phyloP scores from a whole-genome alignment of 2,329 filamentous ascomycete genomes.

The Chaetomium sp. region DNA sequence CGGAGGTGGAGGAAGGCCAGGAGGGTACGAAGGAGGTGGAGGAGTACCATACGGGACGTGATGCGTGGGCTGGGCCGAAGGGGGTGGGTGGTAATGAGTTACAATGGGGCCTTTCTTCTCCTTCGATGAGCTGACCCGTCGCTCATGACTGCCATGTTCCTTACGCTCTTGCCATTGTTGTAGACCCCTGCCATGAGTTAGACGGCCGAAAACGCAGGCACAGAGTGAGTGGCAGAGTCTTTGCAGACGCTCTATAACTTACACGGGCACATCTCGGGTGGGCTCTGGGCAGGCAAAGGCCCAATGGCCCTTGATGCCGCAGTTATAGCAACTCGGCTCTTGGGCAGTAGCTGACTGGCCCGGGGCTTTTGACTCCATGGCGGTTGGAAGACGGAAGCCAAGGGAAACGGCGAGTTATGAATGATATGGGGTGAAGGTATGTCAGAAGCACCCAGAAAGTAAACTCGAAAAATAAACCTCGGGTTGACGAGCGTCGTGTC shows the following conservation, averaged over 20 bases:
- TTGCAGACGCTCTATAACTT: constrained; percentile 30
- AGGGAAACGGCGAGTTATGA: background rate
- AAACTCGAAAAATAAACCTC: background rate
- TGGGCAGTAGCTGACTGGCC: constrained; percentile 25
- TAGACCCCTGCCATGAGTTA: constrained; percentile 18
- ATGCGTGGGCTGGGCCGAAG: constrained; percentile 13
- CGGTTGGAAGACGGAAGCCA: background rate
- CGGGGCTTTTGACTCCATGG: constrained; percentile 23
- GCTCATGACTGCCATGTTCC: constrained; percentile 16
- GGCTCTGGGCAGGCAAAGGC: constrained; percentile 47
- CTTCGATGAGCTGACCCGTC: constrained; percentile 18
- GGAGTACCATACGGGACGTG: constrained; percentile 19
- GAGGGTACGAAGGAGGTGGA: constrained; percentile 17
- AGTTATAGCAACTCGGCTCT: constrained; percentile 47
- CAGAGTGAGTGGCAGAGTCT: background rate
- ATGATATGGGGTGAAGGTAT: too few relatives aligned
- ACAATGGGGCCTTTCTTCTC: constrained; percentile 32
- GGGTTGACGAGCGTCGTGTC: too few relatives aligned
- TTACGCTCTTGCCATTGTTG: constrained; percentile 22
- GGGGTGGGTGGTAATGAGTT: constrained; percentile 32
- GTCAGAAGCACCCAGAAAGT: background rate
- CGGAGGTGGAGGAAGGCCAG: constrained; percentile 14
- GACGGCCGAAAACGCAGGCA: background rate
- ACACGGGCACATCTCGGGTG: constrained; percentile 43
- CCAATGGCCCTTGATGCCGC: constrained; percentile 45